These are phyloP conservation scores for Stevia rebaudiana DNA, from an alignment of 140 eudicot genomes.

Conservation along the genomic window DNA sequence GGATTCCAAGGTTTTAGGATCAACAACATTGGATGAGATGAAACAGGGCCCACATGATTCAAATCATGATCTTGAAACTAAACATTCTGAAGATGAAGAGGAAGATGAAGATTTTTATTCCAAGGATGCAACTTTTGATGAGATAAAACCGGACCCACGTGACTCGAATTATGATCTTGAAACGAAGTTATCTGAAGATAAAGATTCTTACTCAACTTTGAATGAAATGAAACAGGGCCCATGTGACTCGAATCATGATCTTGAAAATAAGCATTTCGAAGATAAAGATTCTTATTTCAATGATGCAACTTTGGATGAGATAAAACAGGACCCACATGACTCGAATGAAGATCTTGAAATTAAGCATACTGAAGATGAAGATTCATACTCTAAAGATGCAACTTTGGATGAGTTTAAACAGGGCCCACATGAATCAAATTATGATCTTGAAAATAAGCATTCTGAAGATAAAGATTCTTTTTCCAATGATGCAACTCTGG, in stretches of 20 bases:
- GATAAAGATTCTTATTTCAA: slow-evolving; percentile 10
- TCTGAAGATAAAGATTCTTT: slow-evolving; percentile 14
- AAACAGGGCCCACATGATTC: slow-evolving; percentile 10
- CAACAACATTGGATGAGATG: slow-evolving; percentile 21
- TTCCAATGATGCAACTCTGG: slow-evolving; percentile 2
- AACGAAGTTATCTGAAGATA: background rate
- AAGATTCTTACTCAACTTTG: background rate
- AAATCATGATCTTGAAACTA: slow-evolving; percentile 14
- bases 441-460: slow-evolving; percentile 9
- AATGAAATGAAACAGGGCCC: slow-evolving; percentile 18
- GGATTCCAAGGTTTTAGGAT: slow-evolving; percentile 3
- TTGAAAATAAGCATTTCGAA: slow-evolving; percentile 19
- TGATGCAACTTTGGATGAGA: background rate
- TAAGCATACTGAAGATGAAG: slow-evolving; percentile 16
- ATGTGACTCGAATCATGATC: background rate
- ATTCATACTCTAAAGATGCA: background rate
- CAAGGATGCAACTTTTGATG: background rate
- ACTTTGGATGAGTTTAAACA: background rate
- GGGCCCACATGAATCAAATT: background rate
- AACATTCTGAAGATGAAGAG: slow-evolving; percentile 20
- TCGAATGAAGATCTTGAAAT: slow-evolving; percentile 11
- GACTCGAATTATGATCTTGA: background rate
- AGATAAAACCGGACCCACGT: background rate
- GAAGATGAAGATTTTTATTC: slow-evolving; percentile 14
- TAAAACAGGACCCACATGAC: background rate